Conservation (phyloP, 2,329 filamentous ascomycete species). For the Teratosphaeria nubilosa region DNA sequence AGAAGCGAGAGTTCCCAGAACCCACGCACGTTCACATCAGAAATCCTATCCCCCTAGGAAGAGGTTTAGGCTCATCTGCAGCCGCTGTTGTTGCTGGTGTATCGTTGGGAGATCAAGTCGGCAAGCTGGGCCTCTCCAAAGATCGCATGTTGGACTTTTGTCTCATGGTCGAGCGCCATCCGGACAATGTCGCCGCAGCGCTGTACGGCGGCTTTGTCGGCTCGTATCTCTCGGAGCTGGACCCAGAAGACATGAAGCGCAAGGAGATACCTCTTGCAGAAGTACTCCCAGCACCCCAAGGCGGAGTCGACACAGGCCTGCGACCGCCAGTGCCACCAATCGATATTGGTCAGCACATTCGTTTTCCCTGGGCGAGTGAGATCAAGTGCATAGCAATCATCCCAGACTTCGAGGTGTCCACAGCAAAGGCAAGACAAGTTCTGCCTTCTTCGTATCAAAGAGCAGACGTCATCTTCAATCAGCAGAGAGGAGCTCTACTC, state of each 20-base stretch:
- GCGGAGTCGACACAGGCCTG: slow-evolving; percentile 80
- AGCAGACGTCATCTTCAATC: slow-evolving; percentile 85
- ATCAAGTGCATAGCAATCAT: slow-evolving; percentile 98
- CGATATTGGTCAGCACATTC: slow-evolving; percentile 92
- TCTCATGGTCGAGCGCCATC: slow-evolving; percentile 90
- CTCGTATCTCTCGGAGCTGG: slow-evolving; percentile 87
- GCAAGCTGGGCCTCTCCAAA: slow-evolving; percentile 64
- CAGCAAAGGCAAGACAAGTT: slow-evolving; percentile 77
- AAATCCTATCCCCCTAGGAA: slow-evolving; percentile 87
- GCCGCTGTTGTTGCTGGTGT: slow-evolving; percentile 93
- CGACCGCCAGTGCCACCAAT: slow-evolving; percentile 79
- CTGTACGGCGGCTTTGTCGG: slow-evolving; percentile 95
- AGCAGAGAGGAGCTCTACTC: slow-evolving; percentile 84
- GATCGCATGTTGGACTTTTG: slow-evolving; percentile 89
- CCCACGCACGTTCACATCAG: slow-evolving; percentile 89
- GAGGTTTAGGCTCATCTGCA: slow-evolving; percentile 88
- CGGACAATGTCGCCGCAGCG: slow-evolving; percentile 89
- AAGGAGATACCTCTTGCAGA: slow-evolving; percentile 92
- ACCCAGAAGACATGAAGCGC: slow-evolving; percentile 77
- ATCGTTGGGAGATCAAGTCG: slow-evolving; percentile 82
- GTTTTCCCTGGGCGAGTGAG: slow-evolving; percentile 84
- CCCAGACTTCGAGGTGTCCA: slow-evolving; percentile 91
- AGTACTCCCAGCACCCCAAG: slow-evolving; percentile 80
- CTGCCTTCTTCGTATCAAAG: slow-evolving; percentile 71
- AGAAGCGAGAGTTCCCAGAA: slow-evolving; percentile 69